Evolutionary conservation across 129 eudicot genomes (phyloP).

Genomic region (Saposhnikovia divaricata): DNA sequence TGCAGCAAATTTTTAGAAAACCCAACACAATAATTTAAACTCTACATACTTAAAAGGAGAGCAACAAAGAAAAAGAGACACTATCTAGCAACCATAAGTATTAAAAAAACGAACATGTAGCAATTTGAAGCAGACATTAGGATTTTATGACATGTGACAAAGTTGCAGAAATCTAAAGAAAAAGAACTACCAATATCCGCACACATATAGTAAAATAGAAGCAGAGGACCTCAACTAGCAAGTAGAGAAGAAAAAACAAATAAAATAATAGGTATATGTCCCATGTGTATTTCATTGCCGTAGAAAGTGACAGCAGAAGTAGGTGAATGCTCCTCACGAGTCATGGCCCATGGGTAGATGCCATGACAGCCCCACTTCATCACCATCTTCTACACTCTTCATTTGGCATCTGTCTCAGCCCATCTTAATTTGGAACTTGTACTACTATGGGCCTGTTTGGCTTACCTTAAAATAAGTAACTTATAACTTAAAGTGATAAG

Average conservation of each 20-base stretch:
- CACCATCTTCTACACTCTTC: slow-evolving; percentile 1
- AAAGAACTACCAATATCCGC: not conserved
- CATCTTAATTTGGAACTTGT: not conserved
- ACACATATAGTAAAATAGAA: not conserved
- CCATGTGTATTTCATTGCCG: not conserved
- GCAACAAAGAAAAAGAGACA: not conserved
- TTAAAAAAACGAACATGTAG: not conserved
- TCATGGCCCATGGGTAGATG: not conserved
- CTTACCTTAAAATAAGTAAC: too few species aligned
- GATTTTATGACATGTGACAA: not conserved
- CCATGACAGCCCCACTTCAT: not conserved
- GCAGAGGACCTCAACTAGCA: not conserved
- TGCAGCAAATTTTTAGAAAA: not conserved
- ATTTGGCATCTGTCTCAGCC: not conserved
- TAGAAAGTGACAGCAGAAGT: not conserved
- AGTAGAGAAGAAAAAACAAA: not conserved
- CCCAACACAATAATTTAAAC: not conserved
- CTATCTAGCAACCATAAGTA: not conserved
- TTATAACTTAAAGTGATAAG: too few species aligned
- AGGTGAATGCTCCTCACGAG: not conserved
- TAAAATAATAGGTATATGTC: not conserved
- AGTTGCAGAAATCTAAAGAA: not conserved
- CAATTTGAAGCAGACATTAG: not conserved
- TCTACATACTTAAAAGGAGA: not conserved
- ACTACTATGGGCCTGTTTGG: too few species aligned